Base-by-base conservation (phyloP, 1,284 basidiomycete species). In the Hemileia vastatrix region DNA sequence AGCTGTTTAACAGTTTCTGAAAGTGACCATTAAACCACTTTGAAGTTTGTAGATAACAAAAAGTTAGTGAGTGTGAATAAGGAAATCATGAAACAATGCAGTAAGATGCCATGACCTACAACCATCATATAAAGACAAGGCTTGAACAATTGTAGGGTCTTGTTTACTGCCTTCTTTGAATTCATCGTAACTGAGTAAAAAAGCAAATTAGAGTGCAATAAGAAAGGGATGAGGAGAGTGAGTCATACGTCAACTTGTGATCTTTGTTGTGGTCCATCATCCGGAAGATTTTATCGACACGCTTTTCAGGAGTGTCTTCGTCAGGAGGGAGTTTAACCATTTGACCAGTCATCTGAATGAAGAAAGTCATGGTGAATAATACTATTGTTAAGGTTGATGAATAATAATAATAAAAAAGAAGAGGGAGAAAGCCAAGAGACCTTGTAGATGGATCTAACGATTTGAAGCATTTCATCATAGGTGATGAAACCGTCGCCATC, bases 281-380 rank as follows among this genome's bases (percentile, higher is more conserved):
- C n/a, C 66, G 63, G 52, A 72, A 70, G 59, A 75, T 71, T 65
- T 96, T 96, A 79, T 94, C 89, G 64, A 96, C 92, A 43, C 92
- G 86, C 90, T 98, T 98, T 78, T 97, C 92, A 1, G 95, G 95
- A 18, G 95, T 99, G 79, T 98, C 92, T 78, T 99, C 95, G 76
- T 98, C 95, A 54, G 86, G 82, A 15, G 95, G 94, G 24, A 98
- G 83, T 76, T 93, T 94, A 71, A 98, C 94, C 93, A 98, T 97
- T 77, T 95, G 88, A 11, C 95, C 94, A 3, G 75, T 76, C 73
- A 76, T 74, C 66, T 54, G 51, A 48, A 44, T n/a, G 6, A 19
- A n/a, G 49, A n/a, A n/a, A n/a, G n/a, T n/a, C n/a, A n/a, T n/a
- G n/a, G n/a, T n/a, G n/a, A n/a, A n/a, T n/a, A n/a, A n/a, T n/a